A percentile compares a stretch with the other conserved stretches of the same genome.
These are phyloP conservation scores for Cucurbita pepo DNA, from an alignment of 306 rosid genomes.

Conservation along the genomic window DNA sequence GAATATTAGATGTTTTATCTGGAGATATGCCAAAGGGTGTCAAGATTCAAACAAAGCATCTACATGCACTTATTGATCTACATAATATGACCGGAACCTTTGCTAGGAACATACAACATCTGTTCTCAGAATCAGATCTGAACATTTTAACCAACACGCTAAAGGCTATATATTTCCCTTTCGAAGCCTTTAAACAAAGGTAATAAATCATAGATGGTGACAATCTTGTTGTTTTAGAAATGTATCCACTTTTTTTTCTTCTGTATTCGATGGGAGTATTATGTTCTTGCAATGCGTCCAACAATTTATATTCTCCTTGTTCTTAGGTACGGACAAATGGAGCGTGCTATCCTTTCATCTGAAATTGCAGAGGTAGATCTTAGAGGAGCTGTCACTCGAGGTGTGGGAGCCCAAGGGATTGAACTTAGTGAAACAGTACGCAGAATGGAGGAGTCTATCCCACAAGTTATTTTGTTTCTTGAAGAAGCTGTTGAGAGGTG, in stretches of 20 bases:
- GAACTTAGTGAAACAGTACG: slow-evolving; percentile 99
- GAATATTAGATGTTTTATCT: slow-evolving; percentile 71
- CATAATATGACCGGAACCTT: slow-evolving; percentile 87
- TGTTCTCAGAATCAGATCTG: slow-evolving; percentile 71
- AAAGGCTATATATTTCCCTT: slow-evolving; percentile 75
- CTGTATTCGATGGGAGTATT: background rate
- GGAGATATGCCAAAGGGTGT: slow-evolving; percentile 97
- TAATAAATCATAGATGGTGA: slow-evolving; percentile 12
- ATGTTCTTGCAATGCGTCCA: slow-evolving; percentile 12
- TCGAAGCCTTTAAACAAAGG: slow-evolving; percentile 87
- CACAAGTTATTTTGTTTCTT: slow-evolving; percentile 81
- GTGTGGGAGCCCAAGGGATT: slow-evolving; percentile 96
- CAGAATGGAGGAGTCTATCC: slow-evolving; percentile 99
- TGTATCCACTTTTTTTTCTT: background rate
- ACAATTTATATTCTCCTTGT: slow-evolving; percentile 12
- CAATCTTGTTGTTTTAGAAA: background rate
- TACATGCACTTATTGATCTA: slow-evolving; percentile 77
- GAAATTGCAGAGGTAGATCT: slow-evolving; percentile 92
- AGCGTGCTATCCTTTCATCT: slow-evolving; percentile 86
- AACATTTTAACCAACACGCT: slow-evolving; percentile 58
- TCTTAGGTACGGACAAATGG: slow-evolving; percentile 92
- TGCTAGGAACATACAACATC: slow-evolving; percentile 89
- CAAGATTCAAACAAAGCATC: slow-evolving; percentile 81
- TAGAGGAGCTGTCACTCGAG: slow-evolving; percentile 97
- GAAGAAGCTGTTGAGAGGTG: slow-evolving; percentile 97